Evolutionary conservation across 2,329 filamentous ascomycete species (phyloP), one percentile per base, ranked within the genome.

Genomic region (Aspergillus hortae): DNA sequence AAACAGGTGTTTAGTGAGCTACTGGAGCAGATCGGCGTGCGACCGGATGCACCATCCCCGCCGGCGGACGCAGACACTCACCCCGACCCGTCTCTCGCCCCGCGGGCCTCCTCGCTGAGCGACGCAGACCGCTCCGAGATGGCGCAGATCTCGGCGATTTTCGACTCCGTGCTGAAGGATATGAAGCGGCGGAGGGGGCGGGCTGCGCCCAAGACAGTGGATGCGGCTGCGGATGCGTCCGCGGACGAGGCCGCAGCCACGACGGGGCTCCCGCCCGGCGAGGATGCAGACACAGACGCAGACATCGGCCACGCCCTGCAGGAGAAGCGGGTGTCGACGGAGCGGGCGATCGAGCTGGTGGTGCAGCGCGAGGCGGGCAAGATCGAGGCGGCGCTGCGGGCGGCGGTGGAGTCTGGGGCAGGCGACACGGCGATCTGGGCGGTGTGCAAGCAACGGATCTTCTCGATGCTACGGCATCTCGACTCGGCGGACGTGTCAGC

Each of bases 371-470:
- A 73, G 53, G 56, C 61, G 3, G 48, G 51, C 6, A 67, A 63
- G 38, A 72, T 73, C 15, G 63, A 68, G 49, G 48, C 54, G 6
- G 61, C 64, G 14, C 59, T 74, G 4, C 62, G 62, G 43, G 54
- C 56, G 14, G 62, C 63, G 23, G 56, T 70, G 48, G 47, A 63
- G 33, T 50, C 60, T 6, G 56, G 61, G n/a, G 61, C 60, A 36
- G 63, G 67, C 19, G 72, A 74, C 36, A 51, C 63, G 21, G 68
- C 62, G 4, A 56, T 75, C 11, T 75, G 72, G 73, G 61, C 65
- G 10, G 60, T 74, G 6, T 73, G 73, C 48, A 65, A 69, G 52
- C 55, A 66, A n/a, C 62, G 62, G 21, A 67, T 75, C n/a, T 75
- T 75, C 56, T 65, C 64, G 15, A 64, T 74, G 57, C 50, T 73